Evolutionary conservation across 1,284 basidiomycete species (phyloP), one percentile per base, ranked within the genome.

Genomic region (Cutaneotrichosporon cyanovorans): DNA sequence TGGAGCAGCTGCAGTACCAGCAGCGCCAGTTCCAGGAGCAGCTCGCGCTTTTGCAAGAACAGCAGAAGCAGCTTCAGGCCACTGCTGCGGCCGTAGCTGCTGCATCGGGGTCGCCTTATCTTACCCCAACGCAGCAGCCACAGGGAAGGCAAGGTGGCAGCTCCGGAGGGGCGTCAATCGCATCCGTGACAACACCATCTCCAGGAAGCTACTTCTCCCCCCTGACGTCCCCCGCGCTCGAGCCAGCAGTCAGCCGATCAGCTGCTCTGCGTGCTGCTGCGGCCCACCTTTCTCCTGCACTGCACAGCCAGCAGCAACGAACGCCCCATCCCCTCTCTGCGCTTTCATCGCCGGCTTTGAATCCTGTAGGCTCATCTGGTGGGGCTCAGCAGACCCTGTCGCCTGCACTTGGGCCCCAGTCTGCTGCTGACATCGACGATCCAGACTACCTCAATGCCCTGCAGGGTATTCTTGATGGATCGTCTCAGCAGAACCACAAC

Each of bases 221-320:
- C 1, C 62, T 80, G 33, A 77, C 77, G 2, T 79, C 77, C 6
- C 79, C 79, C 0, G 79, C 78, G 1, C 68, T 80, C 5, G 72
- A 73, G 33, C 76, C 78, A 1, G 51, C 55, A 15, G 56, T 55
- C 21, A 49, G 48, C 41, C 45, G 51, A 8, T 48, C 42, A 12
- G 46, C 48, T 3, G 59, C 66, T 12, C 49, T 58, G 22, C 58
- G 58, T 16, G 60, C 59, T n/a, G 48, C 56, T 8, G 52, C 52
- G 0, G 40, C 37, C 45, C 63, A 40, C 47, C 58, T 37, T 48
- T 55, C 38, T 43, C 57, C 53, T 23, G 52, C 31, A 20, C 42
- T 43, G 12, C 51, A 51, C 25, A 36, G 39, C 22, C 55, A 59
- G 28, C 45, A 51, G 19, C 39, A 40, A 16, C 55, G 61, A 6